Evolutionary conservation across 139 green algal species (phyloP), one percentile per base, ranked within the genome.

Genomic region (Chara braunii): DNA sequence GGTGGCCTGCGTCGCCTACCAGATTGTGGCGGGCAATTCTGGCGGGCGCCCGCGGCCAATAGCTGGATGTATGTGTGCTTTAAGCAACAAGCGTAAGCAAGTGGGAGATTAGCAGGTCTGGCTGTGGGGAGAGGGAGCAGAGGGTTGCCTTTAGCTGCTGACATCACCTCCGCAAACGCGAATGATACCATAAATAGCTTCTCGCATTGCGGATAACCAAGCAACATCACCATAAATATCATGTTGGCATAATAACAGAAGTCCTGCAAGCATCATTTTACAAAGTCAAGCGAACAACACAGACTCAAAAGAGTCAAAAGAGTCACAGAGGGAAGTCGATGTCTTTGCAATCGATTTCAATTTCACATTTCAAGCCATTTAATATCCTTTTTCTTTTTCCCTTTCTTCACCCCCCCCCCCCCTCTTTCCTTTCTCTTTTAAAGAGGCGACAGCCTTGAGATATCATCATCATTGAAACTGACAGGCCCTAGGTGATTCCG

Each of bases 201-300:
- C 58, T 74, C 59, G 43, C 24, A 48, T 18, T 37, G 58, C 35
- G 65, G 65, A 12, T 43, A 71, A 29, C 67, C 58, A 23, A 74
- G 22, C 28, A 74, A 57, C 14, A 51, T 37, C 2, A 35, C 34
- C 9, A 62, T 43, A 14, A 74, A 72, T 22, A 74, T 74, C 5
- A 29, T 50, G 3, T 74, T 74, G 30, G 65, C 65, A n/a, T 74
- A 74, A 43, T 74, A 74, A 4, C 65, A 74, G 9, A 74, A 74
- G 56, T 74, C 65, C 65, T 74, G 65, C 30, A 36, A 54, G 22
- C 24, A 22, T 14, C 48, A 67, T 11, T n/a, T n/a, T n/a, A n/a
- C n/a, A n/a, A n/a, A n/a, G n/a, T n/a, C n/a, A n/a, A n/a, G n/a
- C n/a, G n/a, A n/a, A n/a, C n/a, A n/a, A n/a, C n/a, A n/a, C n/a